A percentile compares a stretch with the other conserved stretches of the same genome.
Conservation (phyloP, 1,139 yeast species). For the Diutina pseudorugosa region DNA sequence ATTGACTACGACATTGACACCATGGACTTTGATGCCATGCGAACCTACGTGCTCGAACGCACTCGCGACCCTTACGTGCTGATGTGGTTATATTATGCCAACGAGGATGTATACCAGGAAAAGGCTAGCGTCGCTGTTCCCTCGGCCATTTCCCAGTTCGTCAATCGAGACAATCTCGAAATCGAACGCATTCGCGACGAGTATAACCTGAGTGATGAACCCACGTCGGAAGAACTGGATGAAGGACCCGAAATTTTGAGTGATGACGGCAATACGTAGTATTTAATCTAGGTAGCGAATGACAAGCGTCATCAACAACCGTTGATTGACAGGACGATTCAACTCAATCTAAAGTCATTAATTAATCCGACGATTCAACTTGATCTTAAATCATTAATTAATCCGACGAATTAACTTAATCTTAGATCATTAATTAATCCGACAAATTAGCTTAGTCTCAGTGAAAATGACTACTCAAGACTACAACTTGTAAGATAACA, state of each 20-base stretch:
- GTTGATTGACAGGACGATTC: too few species aligned
- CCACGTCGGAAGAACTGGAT: neutral
- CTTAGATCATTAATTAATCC: too few species aligned
- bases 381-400: too few species aligned
- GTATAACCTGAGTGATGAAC: neutral
- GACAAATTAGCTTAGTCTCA: too few species aligned
- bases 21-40: neutral
- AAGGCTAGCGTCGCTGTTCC: neutral
- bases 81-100: neutral
- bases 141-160: neutral
- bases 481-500: too few species aligned
- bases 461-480: too few species aligned
- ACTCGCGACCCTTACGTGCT: neutral
- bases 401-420: too few species aligned
- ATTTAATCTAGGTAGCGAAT: too few species aligned
- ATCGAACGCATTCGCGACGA: neutral
- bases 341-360: too few species aligned
- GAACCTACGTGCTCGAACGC: neutral
- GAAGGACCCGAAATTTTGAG: neutral
- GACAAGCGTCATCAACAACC: too few species aligned
- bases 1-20: neutral
- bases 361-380: too few species aligned
- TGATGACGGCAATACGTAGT: neutral
- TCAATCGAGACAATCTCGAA: neutral
- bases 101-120: neutral